Percentiles rank a stretch among this genome's conserved stretches.
Evolutionary conservation across 2,329 filamentous ascomycete species (phyloP).

Genomic region (Nemania abortiva): DNA sequence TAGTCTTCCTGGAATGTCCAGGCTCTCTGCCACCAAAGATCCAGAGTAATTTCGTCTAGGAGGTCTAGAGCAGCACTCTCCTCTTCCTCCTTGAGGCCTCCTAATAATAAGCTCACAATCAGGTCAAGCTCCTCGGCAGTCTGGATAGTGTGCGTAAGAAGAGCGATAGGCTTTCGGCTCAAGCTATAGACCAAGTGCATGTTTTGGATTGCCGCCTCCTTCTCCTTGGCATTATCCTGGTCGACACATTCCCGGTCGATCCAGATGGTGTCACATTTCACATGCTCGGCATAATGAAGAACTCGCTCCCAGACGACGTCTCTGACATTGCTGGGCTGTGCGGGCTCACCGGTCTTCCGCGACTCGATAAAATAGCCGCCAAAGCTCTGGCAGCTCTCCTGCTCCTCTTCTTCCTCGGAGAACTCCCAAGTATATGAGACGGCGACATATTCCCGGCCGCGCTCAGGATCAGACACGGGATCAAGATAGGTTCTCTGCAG

Average conservation of each 20-base stretch:
- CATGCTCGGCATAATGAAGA: constrained; percentile 44
- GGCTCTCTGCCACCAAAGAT: constrained; percentile 49
- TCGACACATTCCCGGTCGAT: constrained; percentile 50
- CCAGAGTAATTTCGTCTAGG: constrained; percentile 46
- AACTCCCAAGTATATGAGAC: constrained; percentile 49
- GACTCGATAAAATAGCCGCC: constrained; percentile 46
- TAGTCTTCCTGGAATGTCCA: constrained; percentile 52
- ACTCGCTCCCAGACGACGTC: constrained; percentile 46
- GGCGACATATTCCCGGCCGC: constrained; percentile 46
- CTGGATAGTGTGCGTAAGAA: constrained; percentile 46
- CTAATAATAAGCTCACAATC: constrained; percentile 43
- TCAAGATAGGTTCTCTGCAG: constrained; percentile 45
- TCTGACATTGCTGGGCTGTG: constrained; percentile 45
- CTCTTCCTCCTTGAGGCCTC: constrained; percentile 40
- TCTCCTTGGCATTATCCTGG: constrained; percentile 44
- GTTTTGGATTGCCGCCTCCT: constrained; percentile 49
- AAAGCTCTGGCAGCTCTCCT: constrained; percentile 29
- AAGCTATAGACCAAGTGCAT: constrained; percentile 51
- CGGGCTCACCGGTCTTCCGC: constrained; percentile 40
- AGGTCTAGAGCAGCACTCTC: constrained; percentile 43
- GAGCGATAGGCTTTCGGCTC: constrained; percentile 45
- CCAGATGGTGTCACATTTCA: constrained; percentile 48
- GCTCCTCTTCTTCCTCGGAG: constrained; percentile 45
- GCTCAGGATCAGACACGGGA: constrained; percentile 41
- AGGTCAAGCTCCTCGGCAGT: constrained; percentile 46